phyloP scores from a whole-genome alignment of 306 rosid genomes.

The Quercus glauca region DNA sequence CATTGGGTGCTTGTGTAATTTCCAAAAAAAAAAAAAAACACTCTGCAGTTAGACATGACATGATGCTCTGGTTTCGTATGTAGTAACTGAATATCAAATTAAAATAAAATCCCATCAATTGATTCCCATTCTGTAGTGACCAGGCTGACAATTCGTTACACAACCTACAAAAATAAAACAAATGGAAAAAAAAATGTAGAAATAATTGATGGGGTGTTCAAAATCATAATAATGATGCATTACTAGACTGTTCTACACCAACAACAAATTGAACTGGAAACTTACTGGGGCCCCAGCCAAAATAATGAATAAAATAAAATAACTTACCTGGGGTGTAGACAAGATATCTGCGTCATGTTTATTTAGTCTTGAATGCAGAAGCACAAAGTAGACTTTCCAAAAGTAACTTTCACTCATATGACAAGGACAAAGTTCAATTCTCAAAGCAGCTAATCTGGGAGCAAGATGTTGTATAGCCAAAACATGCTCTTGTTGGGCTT shows the following conservation, averaged over 20 bases:
- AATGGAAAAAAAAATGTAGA: neutral
- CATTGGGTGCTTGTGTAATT: too few species aligned
- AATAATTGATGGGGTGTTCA: neutral
- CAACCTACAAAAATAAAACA: neutral
- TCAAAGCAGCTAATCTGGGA: constrained; percentile 92
- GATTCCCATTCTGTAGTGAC: neutral
- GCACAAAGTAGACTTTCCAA: constrained; percentile 97
- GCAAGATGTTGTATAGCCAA: constrained; percentile 64
- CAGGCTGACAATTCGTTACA: neutral
- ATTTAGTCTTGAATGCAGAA: constrained; percentile 83
- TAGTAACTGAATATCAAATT: neutral
- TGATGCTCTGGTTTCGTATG: neutral
- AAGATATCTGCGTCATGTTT: constrained; percentile 78
- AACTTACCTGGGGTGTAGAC: constrained; percentile 75
- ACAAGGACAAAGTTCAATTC: constrained; percentile 91
- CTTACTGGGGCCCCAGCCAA: neutral
- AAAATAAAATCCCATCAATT: neutral
- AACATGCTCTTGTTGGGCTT: constrained; percentile 73
- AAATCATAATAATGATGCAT: neutral
- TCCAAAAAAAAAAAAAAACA: too few species aligned
- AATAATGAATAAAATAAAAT: neutral
- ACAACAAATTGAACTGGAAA: neutral
- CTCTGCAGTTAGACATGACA: too few species aligned
- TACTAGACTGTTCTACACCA: neutral
- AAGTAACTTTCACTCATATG: constrained; percentile 93